These are phyloP conservation scores for Chernovozyma aurita DNA, from an alignment of 1,139 yeast genomes.

Conservation along the genomic window DNA sequence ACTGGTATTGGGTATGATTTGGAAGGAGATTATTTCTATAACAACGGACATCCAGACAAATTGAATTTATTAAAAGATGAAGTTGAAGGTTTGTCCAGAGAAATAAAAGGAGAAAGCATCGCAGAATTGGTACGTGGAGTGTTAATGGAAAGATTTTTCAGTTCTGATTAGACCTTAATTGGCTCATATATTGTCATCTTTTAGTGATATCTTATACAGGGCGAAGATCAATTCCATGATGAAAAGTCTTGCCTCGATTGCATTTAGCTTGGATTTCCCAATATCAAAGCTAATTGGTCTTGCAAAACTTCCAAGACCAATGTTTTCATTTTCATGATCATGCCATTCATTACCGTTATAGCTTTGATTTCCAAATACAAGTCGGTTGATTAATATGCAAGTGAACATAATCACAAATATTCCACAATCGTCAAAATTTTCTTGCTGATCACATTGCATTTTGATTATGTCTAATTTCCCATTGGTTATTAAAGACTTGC, in stretches of 20 bases:
- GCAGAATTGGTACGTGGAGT: conserved; percentile 25
- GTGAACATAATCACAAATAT: conserved; percentile 40
- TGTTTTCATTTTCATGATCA: conserved; percentile 6
- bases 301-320: conserved; percentile 5
- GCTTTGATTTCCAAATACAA: neutral
- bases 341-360: neutral
- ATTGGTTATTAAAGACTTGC: conserved; percentile 16
- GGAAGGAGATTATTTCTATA: conserved; percentile 20
- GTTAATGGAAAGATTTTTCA: conserved; percentile 22
- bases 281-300: conserved; percentile 22
- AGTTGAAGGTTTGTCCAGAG: conserved; percentile 19
- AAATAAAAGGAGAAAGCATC: conserved; percentile 22
- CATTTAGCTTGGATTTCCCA: conserved; percentile 22
- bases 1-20: conserved; percentile 25
- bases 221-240: conserved; percentile 16
- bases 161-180: conserved; percentile 1
- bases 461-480: conserved; percentile 18
- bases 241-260: conserved; percentile 26
- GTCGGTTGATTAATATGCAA: conserved; percentile 26
- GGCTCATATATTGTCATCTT: neutral
- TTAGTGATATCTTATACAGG: conserved; percentile 2
- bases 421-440: conserved; percentile 46
- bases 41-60: conserved; percentile 11
- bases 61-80: conserved; percentile 11
- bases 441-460: conserved; percentile 39